These are phyloP conservation scores for Trichoderma virens DNA, from an alignment of 495 filamentous ascomycete genomes.

Conservation along the genomic window DNA sequence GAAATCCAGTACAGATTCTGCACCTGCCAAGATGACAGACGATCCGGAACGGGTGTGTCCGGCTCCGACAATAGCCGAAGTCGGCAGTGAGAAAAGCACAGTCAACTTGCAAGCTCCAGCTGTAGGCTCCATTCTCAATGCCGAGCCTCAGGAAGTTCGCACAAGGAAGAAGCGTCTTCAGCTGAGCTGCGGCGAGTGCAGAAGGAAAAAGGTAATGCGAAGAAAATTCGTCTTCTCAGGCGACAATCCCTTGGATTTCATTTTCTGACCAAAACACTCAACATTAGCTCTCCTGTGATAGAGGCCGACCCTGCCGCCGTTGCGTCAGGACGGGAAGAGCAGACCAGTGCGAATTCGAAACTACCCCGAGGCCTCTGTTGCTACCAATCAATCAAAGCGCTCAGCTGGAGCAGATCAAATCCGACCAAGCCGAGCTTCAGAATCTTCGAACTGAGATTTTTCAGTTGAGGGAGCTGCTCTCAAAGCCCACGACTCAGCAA, in stretches of 20 bases:
- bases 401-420: slow-evolving; percentile 8
- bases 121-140: background rate
- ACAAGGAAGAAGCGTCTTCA: slow-evolving; percentile 16
- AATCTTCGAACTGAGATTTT: background rate
- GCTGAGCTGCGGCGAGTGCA: slow-evolving; percentile 21
- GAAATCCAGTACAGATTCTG: background rate
- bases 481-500: background rate
- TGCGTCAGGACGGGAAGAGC: slow-evolving; percentile 19
- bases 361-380: background rate
- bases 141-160: background rate
- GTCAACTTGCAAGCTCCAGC: background rate
- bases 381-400: background rate
- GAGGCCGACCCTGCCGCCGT: slow-evolving; percentile 19
- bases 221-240: background rate
- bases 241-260: background rate
- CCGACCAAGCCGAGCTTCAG: slow-evolving; percentile 13
- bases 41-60: background rate
- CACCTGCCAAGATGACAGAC: background rate
- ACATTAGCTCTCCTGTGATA: slow-evolving; percentile 21
- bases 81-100: background rate
- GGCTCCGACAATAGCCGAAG: background rate
- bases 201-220: slow-evolving; percentile 19
- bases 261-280: background rate
- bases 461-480: slow-evolving; percentile 15
- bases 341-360: slow-evolving; percentile 18